Percentiles rank a stretch among this genome's conserved stretches.
These are phyloP conservation scores for Cyphellophora europaea DNA, from an alignment of 2,329 filamentous ascomycete species.

Conservation along the genomic window DNA sequence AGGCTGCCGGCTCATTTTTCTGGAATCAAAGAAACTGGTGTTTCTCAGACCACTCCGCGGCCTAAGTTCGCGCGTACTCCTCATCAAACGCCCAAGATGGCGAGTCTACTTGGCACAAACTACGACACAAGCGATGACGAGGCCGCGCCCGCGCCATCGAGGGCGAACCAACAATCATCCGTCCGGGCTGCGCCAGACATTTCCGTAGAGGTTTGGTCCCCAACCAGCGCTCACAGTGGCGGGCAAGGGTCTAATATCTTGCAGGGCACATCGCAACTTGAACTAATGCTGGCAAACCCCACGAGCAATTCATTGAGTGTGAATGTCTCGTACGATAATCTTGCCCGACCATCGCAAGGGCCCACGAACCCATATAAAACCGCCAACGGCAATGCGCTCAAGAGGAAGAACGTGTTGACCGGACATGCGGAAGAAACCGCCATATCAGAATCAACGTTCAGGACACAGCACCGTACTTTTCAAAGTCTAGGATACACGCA, in stretches of 20 bases:
- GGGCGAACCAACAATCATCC: constrained; percentile 23
- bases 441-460: constrained; percentile 85
- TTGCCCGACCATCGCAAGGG: constrained; percentile 56
- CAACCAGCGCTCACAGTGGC: not conserved
- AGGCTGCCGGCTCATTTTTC: constrained; percentile 1
- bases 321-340: constrained; percentile 59
- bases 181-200: constrained; percentile 44
- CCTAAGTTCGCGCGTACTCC: too few species aligned
- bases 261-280: constrained; percentile 41
- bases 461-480: constrained; percentile 74
- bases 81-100: too few species aligned
- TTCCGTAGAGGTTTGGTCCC: constrained; percentile 47
- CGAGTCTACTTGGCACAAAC: constrained; percentile 31
- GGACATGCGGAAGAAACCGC: constrained; percentile 81
- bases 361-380: constrained; percentile 69
- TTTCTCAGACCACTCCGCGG: too few species aligned
- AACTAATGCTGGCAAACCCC: constrained; percentile 43
- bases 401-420: constrained; percentile 75
- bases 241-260: constrained; percentile 21
- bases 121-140: constrained; percentile 42
- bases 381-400: constrained; percentile 46
- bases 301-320: constrained; percentile 41
- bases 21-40: too few species aligned
- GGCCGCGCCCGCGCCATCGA: constrained; percentile 16
- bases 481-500: constrained; percentile 52